Evolutionary conservation across 345 rosid genomes (phyloP).

Genomic region (Corchorus olitorius): DNA sequence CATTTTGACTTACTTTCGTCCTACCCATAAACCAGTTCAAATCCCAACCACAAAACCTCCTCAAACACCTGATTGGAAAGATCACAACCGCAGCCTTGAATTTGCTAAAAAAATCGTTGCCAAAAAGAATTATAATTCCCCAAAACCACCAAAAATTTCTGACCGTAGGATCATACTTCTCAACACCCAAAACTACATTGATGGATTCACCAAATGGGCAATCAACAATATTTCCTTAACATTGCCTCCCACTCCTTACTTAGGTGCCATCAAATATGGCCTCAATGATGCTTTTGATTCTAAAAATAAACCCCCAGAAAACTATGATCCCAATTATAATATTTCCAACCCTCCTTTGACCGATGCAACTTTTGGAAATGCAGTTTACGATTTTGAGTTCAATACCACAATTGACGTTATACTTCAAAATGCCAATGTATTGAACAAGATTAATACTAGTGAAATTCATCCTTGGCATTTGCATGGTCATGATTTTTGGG

Average conservation of each 20-base stretch:
- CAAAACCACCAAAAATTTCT: slow-evolving; percentile 37
- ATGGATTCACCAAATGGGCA: slow-evolving; percentile 66
- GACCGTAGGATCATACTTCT: slow-evolving; percentile 53
- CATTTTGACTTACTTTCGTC: slow-evolving; percentile 44
- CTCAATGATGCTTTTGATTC: slow-evolving; percentile 41
- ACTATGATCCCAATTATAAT: slow-evolving; percentile 43
- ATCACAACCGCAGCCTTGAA: slow-evolving; percentile 43
- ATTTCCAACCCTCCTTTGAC: slow-evolving; percentile 44
- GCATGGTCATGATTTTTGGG: slow-evolving; percentile 92
- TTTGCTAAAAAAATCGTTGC: slow-evolving; percentile 43
- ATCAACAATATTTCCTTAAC: slow-evolving; percentile 65
- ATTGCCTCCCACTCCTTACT: slow-evolving; percentile 67
- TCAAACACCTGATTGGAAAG: slow-evolving; percentile 62
- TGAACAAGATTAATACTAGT: slow-evolving; percentile 35
- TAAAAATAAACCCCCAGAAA: slow-evolving; percentile 44
- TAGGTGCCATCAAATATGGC: slow-evolving; percentile 57
- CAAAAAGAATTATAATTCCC: slow-evolving; percentile 29
- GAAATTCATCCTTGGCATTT: slow-evolving; percentile 88
- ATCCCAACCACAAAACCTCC: slow-evolving; percentile 57
- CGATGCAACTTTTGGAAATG: slow-evolving; percentile 50
- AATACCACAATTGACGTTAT: slow-evolving; percentile 67
- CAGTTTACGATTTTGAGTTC: slow-evolving; percentile 47
- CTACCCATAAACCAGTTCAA: slow-evolving; percentile 31
- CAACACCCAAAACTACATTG: slow-evolving; percentile 60
- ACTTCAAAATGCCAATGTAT: slow-evolving; percentile 66